Evolutionary conservation across 805 yeast species (phyloP), one percentile per base, ranked within the genome.

Genomic region (Starmera quercuum): DNA sequence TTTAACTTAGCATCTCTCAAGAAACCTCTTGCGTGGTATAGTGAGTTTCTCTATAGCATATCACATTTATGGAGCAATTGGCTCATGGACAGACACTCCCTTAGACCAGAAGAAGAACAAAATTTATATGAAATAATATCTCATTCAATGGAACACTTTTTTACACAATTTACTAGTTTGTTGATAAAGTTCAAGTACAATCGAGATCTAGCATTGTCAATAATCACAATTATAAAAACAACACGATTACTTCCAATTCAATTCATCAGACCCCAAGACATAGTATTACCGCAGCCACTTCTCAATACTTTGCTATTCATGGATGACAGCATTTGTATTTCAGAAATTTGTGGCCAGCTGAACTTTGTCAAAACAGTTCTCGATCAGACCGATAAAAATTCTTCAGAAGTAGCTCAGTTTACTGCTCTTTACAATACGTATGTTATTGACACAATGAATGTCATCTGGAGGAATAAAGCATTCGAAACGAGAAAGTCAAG

Each of bases 391-490:
- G 42, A 38, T 5, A 7, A 16, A 17, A 27, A 18, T 16, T 21
- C 33, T 6, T 35, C 37, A 7, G 43, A 45, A 6, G 44, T 41
- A 14, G 37, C 48, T 5, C 41, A 40, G 6, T 61, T 63, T 33
- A 49, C 49, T 5, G 41, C 44, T 8, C 31, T 68, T 5, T 74
- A 68, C 31, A 74, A 74, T 36, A 54, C 73, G 0, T 71, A 66
- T 37, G 67, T 75, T 8, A 67, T 73, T 64, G 83, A 77, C 44
- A 46, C 68, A 7, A 62, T 78, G 39, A 76, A 77, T 37, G 56
- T 68, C 11, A 31, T 71, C 0, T 77, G 83, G 83, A 53, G 80
- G 38, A 71, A 74, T 40, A 64, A 60, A 43, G 71, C 76, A 1
- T 66, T 74, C 40, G 61, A 61, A 18, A 47, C 48, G n/a, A 62